A percentile compares a stretch with the other conserved stretches of the same genome.
Evolutionary conservation across 2,329 filamentous ascomycete species (phyloP).

Genomic region (Fusarium subtropicale): DNA sequence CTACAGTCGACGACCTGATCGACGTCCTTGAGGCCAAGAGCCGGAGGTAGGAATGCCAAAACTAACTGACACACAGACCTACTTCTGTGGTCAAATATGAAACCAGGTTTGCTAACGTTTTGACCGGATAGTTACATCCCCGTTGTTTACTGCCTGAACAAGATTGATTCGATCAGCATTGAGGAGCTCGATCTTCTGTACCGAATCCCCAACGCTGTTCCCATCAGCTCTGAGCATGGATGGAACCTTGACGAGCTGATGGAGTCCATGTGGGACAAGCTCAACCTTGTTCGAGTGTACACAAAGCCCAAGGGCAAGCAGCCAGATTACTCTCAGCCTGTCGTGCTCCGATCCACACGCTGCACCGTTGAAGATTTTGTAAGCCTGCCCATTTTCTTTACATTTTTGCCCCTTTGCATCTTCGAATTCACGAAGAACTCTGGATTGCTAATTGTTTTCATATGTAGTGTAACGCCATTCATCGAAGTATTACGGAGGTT

Average conservation of each 20-base stretch:
- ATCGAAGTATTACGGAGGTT: slow-evolving; percentile 93
- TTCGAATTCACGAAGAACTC: slow-evolving; percentile 16
- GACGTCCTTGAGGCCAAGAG: slow-evolving; percentile 95
- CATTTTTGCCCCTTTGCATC: slow-evolving; percentile 5
- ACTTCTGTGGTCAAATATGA: slow-evolving; percentile 2
- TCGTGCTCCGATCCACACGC: slow-evolving; percentile 83
- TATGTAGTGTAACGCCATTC: slow-evolving; percentile 90
- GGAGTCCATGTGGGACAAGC: slow-evolving; percentile 98
- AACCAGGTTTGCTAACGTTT: slow-evolving; percentile 27
- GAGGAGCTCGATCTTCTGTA: slow-evolving; percentile 97
- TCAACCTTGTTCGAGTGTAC: slow-evolving; percentile 91
- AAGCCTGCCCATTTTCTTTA: slow-evolving; percentile 57
- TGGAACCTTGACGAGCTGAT: slow-evolving; percentile 98
- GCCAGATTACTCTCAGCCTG: slow-evolving; percentile 91
- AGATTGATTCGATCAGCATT: slow-evolving; percentile 98
- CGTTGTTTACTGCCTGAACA: slow-evolving; percentile 99
- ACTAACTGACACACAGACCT: slow-evolving; percentile 10
- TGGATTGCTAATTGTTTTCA: slow-evolving; percentile 53
- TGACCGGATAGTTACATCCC: slow-evolving; percentile 82
- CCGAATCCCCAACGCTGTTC: slow-evolving; percentile 95
- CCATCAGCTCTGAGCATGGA: slow-evolving; percentile 96
- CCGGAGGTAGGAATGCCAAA: slow-evolving; percentile 59
- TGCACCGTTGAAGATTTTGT: slow-evolving; percentile 98
- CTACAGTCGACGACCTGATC: slow-evolving; percentile 96
- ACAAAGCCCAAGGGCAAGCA: slow-evolving; percentile 97